phyloP scores from a whole-genome alignment of 108 stramenopile species.

The Mayamaea pseudoterrestris region DNA sequence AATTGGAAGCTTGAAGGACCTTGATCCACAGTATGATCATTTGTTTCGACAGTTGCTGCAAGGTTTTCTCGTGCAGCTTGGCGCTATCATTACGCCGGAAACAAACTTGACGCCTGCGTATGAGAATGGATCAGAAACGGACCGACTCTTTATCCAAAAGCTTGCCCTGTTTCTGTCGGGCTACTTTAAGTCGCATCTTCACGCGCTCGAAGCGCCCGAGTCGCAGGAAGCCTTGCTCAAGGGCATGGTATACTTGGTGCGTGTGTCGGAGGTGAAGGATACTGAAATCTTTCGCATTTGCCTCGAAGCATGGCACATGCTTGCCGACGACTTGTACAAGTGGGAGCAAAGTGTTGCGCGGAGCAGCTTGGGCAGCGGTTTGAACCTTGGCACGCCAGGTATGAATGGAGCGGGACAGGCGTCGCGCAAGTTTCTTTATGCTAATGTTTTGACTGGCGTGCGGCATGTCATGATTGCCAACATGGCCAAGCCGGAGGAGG shows the following conservation, averaged over 20 bases:
- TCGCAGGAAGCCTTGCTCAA: conserved; percentile 70
- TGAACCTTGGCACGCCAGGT: conserved; percentile 32
- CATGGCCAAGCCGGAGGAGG: conserved; percentile 99
- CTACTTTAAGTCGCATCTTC: conserved; percentile 85
- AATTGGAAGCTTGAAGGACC: conserved; percentile 83
- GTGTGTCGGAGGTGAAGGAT: conserved; percentile 90
- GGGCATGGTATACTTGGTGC: conserved; percentile 89
- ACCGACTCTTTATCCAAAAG: conserved; percentile 88
- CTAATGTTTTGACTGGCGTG: conserved; percentile 76
- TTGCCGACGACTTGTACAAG: conserved; percentile 93
- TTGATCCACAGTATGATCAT: conserved; percentile 87
- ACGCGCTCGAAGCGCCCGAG: conserved; percentile 79
- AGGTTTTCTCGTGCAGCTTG: conserved; percentile 64
- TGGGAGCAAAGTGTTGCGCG: conserved; percentile 23
- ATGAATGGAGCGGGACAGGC: conserved; percentile 4
- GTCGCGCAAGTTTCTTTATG: conserved; percentile 73
- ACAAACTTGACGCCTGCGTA: conserved; percentile 74
- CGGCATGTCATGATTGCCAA: conserved; percentile 93
- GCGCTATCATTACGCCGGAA: conserved; percentile 73
- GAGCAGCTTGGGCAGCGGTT: conserved; percentile 13
- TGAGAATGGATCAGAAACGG: conserved; percentile 85
- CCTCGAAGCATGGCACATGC: conserved; percentile 94
- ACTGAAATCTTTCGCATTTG: conserved; percentile 98
- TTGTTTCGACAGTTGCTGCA: conserved; percentile 76
- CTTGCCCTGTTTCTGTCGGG: conserved; percentile 91